phyloP scores from a whole-genome alignment of 495 filamentous ascomycete genomes.

The Penicillium argentinense region DNA sequence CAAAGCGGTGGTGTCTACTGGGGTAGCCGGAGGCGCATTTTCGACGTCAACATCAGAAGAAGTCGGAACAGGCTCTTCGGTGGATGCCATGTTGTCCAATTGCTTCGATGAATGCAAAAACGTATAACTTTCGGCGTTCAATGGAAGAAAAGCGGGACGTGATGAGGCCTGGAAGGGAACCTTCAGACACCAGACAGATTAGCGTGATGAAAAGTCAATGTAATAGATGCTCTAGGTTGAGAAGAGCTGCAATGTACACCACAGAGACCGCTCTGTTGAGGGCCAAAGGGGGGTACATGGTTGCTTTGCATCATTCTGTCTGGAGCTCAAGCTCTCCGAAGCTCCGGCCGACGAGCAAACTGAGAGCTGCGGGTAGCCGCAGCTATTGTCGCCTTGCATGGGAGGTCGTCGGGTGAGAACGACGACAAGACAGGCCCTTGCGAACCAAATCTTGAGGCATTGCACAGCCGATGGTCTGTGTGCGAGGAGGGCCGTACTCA shows the following conservation, averaged over 20 bases:
- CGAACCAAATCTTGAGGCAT: background rate
- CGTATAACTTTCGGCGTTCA: no score
- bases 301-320: background rate
- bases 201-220: no score
- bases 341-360: background rate
- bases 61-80: conserved; percentile 35
- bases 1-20: conserved; percentile 36
- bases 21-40: conserved; percentile 39
- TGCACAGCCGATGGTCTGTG: conserved; percentile 1
- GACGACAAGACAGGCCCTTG: no score
- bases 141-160: no score
- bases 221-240: background rate
- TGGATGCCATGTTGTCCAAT: conserved; percentile 35
- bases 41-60: conserved; percentile 31
- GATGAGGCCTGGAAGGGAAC: no score
- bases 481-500: conserved; percentile 18
- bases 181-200: background rate
- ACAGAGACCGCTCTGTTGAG: background rate
- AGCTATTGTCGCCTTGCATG: background rate
- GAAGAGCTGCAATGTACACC: conserved; percentile 1
- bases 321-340: background rate
- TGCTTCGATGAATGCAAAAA: conserved; percentile 8
- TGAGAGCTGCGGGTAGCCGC: background rate
- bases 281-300: background rate
- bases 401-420: no score